phyloP scores from a whole-genome alignment of 805 yeast genomes.

The Yamadazyma takamatsuzukensis region DNA sequence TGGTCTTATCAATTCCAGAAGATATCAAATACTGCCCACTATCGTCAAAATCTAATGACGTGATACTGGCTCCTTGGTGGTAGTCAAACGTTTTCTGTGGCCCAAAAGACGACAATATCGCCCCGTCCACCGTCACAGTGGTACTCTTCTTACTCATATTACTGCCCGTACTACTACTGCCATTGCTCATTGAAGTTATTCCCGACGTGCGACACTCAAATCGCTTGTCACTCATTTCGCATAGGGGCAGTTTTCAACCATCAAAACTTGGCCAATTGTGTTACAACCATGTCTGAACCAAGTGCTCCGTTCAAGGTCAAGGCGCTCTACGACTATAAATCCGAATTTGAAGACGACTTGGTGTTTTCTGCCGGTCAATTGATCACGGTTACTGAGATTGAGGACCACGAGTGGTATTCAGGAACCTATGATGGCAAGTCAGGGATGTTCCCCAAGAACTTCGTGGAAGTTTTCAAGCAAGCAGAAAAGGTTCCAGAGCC shows the following conservation, averaged over 20 bases:
- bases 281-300: conserved; percentile 4
- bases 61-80: conserved; percentile 53
- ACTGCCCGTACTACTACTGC: not conserved
- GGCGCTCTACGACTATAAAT: conserved; percentile 62
- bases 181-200: not conserved
- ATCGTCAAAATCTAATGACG: conserved; percentile 77
- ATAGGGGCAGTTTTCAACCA: conserved; percentile 1
- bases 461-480: conserved; percentile 48
- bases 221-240: too few species aligned
- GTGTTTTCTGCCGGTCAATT: conserved; percentile 63
- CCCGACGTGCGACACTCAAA: conserved; percentile 2
- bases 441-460: conserved; percentile 88
- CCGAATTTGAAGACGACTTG: conserved; percentile 76
- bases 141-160: conserved; percentile 11
- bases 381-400: conserved; percentile 72
- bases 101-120: conserved; percentile 23
- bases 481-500: conserved; percentile 3
- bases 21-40: conserved; percentile 75
- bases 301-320: conserved; percentile 59
- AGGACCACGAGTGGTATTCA: conserved; percentile 88
- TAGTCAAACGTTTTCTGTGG: conserved; percentile 49
- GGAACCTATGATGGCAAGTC: conserved; percentile 63
- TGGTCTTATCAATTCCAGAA: conserved; percentile 75
- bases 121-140: conserved; percentile 23
- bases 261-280: too few species aligned